Evolutionary conservation across 1,139 yeast species (phyloP), one percentile per base, ranked within the genome.

Genomic region (Pichia sp.): DNA sequence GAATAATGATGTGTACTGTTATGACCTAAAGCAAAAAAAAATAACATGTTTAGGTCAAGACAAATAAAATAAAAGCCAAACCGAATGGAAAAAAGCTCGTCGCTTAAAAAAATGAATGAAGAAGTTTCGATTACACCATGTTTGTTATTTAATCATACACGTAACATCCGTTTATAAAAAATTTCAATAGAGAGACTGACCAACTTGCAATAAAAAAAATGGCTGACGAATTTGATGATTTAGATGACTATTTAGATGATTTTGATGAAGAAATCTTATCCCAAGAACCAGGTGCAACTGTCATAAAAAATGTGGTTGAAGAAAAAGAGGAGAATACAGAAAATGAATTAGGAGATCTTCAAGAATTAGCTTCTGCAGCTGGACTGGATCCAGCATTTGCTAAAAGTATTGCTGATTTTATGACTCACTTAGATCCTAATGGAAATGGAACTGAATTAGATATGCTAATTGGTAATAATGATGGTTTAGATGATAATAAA

Each of bases 261-360:
- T 81, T 81, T 60, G 89, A 87, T 33, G 86, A 82, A 45, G 88
- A 82, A 51, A 76, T 83, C 2, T 68, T 83, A 48, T 73, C 73
- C 50, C 70, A 76, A 52, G 81, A 87, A 2, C 81, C 83, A 0
- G 83, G 80, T 9, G 55, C 61, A 5, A 61, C 56, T 5, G 24
- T 52, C 16, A n/a, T 19, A 38, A 34, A 32, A 13, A 27, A 18
- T 11, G 24, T 18, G 15, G n/a, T 16, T 13, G 29, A 15, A 33
- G 16, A 26, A 13, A 6, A 18, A 14, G 6, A 29, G 14, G 19
- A 21, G 4, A 16, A 28, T n/a, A 16, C 10, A 22, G 21, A 9
- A 11, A 24, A 47, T 33, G 37, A 45, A 25, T 11, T 23, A 14
- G 16, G 22, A 21, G 31, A 26, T 26, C 13, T 26, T 45, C 70